These are phyloP conservation scores for Colletotrichum sp. DNA, from an alignment of 2,329 filamentous ascomycete species.

Conservation along the genomic window DNA sequence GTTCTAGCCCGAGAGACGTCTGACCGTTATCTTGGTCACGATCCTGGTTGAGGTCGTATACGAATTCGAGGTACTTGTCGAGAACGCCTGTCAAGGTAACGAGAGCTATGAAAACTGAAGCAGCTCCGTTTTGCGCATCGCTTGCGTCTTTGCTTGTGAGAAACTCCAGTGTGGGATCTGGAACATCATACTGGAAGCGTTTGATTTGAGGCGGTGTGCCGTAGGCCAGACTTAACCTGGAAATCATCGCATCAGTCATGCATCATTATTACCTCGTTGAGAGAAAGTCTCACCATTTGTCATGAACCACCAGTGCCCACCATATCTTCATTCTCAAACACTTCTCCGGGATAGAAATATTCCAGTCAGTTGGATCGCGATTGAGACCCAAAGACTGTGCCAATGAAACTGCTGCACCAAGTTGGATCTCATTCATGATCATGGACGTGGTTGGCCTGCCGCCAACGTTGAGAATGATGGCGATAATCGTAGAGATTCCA, in stretches of 20 bases:
- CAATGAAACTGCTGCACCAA: constrained; percentile 57
- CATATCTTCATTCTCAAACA: constrained; percentile 58
- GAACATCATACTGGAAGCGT: constrained; percentile 52
- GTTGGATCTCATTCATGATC: constrained; percentile 58
- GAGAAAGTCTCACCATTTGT: constrained; percentile 51
- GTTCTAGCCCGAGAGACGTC: constrained; percentile 37
- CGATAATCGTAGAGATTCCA: constrained; percentile 62
- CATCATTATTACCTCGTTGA: neutral
- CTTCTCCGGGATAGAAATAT: constrained; percentile 55
- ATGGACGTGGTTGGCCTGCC: constrained; percentile 66
- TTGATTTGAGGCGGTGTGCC: constrained; percentile 57
- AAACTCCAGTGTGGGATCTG: constrained; percentile 41
- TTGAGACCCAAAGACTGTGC: constrained; percentile 61
- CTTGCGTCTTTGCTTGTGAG: constrained; percentile 22
- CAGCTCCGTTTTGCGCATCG: neutral
- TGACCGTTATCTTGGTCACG: constrained; percentile 2
- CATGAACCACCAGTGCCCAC: constrained; percentile 61
- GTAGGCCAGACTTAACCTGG: constrained; percentile 56
- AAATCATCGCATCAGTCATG: neutral
- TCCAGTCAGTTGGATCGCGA: constrained; percentile 56
- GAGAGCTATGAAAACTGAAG: constrained; percentile 18
- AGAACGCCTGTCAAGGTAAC: constrained; percentile 14
- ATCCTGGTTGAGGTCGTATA: constrained; percentile 21
- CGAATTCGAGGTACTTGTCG: constrained; percentile 23
- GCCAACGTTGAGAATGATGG: constrained; percentile 63